These are phyloP conservation scores for Penicillium cinerascens DNA, from an alignment of 495 filamentous ascomycete species.

Conservation along the genomic window DNA sequence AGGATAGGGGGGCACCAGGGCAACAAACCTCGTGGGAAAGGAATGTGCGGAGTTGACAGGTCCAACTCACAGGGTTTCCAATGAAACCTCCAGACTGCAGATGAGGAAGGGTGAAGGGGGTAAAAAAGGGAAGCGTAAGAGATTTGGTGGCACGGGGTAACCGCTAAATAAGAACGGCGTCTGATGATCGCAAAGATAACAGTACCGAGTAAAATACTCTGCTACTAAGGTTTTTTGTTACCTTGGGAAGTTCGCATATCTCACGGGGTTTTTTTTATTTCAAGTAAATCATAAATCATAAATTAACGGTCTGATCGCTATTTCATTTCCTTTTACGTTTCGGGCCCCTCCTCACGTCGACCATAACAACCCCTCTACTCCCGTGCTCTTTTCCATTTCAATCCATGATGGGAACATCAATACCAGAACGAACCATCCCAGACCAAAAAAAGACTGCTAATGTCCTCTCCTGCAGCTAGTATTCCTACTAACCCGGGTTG, in stretches of 20 bases:
- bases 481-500: neutral
- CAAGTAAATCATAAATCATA: neutral
- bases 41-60: slow-evolving; percentile 8
- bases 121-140: slow-evolving; percentile 3
- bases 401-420: neutral
- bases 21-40: slow-evolving; percentile 6
- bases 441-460: slow-evolving; percentile 1
- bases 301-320: slow-evolving; percentile 1
- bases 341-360: slow-evolving; percentile 3
- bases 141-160: slow-evolving; percentile 26
- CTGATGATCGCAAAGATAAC: slow-evolving; percentile 18
- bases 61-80: neutral
- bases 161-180: slow-evolving; percentile 31
- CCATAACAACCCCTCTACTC: neutral
- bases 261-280: neutral
- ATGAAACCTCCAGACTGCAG: neutral
- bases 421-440: neutral
- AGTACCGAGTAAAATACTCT: neutral
- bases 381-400: neutral
- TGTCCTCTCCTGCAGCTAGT: slow-evolving; percentile 5
- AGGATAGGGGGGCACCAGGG: neutral
- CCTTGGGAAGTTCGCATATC: neutral
- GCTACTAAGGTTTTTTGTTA: neutral
- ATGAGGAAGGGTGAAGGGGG: slow-evolving; percentile 1
- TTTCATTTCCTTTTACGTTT: slow-evolving; percentile 3